Evolutionary conservation across 2,329 filamentous ascomycete species (phyloP).

Genomic region (Periconia sp.): DNA sequence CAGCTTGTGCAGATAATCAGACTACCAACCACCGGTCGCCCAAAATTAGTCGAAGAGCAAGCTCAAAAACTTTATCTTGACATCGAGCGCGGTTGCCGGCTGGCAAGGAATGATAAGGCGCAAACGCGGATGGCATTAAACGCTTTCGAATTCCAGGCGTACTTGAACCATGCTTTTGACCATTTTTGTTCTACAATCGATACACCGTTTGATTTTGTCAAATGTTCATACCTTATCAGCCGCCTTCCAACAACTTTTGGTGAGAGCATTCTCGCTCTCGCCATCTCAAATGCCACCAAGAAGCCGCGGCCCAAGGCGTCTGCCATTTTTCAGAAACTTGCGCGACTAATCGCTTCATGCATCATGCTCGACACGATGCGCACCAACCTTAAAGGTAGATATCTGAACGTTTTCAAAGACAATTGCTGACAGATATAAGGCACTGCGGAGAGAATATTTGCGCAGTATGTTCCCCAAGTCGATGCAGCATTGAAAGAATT

Average conservation of each 20-base stretch:
- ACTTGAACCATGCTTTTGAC: slow-evolving; percentile 55
- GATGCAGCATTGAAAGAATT: slow-evolving; percentile 53
- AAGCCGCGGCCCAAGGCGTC: slow-evolving; percentile 26
- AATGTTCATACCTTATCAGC: slow-evolving; percentile 51
- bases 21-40: slow-evolving; percentile 53
- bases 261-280: slow-evolving; percentile 56
- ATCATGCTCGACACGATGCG: slow-evolving; percentile 56
- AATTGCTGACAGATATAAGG: slow-evolving; percentile 44
- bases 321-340: slow-evolving; percentile 51
- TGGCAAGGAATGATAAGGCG: slow-evolving; percentile 42
- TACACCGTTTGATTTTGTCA: slow-evolving; percentile 57
- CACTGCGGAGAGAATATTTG: slow-evolving; percentile 4
- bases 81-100: slow-evolving; percentile 48
- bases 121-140: slow-evolving; percentile 55
- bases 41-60: slow-evolving; percentile 58
- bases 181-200: slow-evolving; percentile 55
- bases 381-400: slow-evolving; percentile 36
- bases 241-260: slow-evolving; percentile 55
- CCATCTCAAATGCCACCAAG: slow-evolving; percentile 45
- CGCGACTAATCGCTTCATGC: slow-evolving; percentile 57
- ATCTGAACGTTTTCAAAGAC: slow-evolving; percentile 14
- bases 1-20: slow-evolving; percentile 41
- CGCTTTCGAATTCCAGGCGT: slow-evolving; percentile 53
- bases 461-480: slow-evolving; percentile 51
- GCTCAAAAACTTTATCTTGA: slow-evolving; percentile 53